A percentile compares a stretch with the other conserved stretches of the same genome.
These are phyloP conservation scores for Ulota crispa DNA, from an alignment of 225 moss, liverwort and hornwort species.

Conservation along the genomic window DNA sequence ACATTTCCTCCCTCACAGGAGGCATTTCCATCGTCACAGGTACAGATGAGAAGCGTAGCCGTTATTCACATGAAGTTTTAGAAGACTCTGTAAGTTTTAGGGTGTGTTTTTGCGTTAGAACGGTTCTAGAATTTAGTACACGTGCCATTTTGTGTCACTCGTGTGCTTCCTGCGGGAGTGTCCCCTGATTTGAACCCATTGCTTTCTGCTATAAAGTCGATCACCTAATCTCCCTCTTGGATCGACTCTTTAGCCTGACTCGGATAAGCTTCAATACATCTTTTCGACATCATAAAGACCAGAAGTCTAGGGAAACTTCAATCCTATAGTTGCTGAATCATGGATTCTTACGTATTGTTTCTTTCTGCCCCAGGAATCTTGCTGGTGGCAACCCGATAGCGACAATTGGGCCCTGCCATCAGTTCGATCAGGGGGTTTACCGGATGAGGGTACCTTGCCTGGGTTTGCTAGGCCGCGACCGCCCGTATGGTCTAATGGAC, in stretches of 20 bases:
- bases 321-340: background rate
- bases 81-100: slow-evolving; percentile 5
- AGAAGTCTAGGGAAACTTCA: background rate
- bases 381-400: slow-evolving; percentile 87
- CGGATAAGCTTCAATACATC: background rate
- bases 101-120: slow-evolving; percentile 9
- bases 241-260: slow-evolving; percentile 16
- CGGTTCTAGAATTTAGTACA: slow-evolving; percentile 22
- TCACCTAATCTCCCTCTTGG: slow-evolving; percentile 9
- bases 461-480: slow-evolving; percentile 46
- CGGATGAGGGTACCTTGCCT: slow-evolving; percentile 56
- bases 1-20: slow-evolving; percentile 57
- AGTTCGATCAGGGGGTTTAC: slow-evolving; percentile 51
- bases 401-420: slow-evolving; percentile 47
- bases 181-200: background rate
- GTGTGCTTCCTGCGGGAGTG: slow-evolving; percentile 2
- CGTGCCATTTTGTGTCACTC: slow-evolving; percentile 19
- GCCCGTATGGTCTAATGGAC: slow-evolving; percentile 44
- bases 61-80: slow-evolving; percentile 27
- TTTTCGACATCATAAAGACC: background rate
- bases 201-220: slow-evolving; percentile 2
- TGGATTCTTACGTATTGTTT: slow-evolving; percentile 15
- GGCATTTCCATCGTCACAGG: slow-evolving; percentile 71
- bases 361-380: slow-evolving; percentile 55
- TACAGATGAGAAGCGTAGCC: slow-evolving; percentile 23